Evolutionary conservation across 148 eudicot species (phyloP), one percentile per base, ranked within the genome.

Genomic region (Dysphania ambrosioides): DNA sequence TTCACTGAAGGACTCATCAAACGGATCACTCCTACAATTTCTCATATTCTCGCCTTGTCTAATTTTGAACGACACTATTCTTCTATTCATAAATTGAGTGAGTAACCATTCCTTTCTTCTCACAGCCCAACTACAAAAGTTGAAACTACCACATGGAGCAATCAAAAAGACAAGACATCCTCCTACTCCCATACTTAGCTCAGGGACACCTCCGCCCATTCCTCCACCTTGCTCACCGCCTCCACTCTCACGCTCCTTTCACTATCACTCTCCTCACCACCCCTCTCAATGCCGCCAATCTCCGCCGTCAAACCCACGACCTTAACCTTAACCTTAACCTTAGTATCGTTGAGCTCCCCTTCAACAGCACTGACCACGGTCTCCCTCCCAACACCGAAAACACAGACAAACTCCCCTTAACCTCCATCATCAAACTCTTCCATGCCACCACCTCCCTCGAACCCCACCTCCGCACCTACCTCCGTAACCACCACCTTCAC

Each of bases 331-430:
- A 35, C 90, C 74, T 89, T 88, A 55, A 72, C 86, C 2, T 63
- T 79, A 89, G 31, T 91, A 94, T 82, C 85, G 85, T 91, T 18
- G 85, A 81, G 59, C 91, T 94, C 58, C 88, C 87, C 2, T 90
- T 86, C 0, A 90, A 75, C 9, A 90, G 96, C 65, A 86, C 79
- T 13, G 92, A 93, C 73, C 88, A 89, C 72, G 93, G 85, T 66
- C 91, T 75, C 51, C 91, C 83, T 72, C 91, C 97, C 79, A 88
- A 21, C 7, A 74, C 79, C 42, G 97, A 91, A 38, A 89, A 89
- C 68, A 76, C 79, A 2, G 79, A 76, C 8, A 76, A 76, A 41
- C 68, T 76, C 49, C 73, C 79, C 0, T 41, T 76, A 30, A 58
- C 79, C 3, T 72, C 51, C 16, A 65, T 76, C 42, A 69, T 69